A percentile compares a stretch with the other conserved stretches of the same genome.
phyloP scores from a whole-genome alignment of 495 filamentous ascomycete species.

The Lasiosphaeriaceae sp. region DNA sequence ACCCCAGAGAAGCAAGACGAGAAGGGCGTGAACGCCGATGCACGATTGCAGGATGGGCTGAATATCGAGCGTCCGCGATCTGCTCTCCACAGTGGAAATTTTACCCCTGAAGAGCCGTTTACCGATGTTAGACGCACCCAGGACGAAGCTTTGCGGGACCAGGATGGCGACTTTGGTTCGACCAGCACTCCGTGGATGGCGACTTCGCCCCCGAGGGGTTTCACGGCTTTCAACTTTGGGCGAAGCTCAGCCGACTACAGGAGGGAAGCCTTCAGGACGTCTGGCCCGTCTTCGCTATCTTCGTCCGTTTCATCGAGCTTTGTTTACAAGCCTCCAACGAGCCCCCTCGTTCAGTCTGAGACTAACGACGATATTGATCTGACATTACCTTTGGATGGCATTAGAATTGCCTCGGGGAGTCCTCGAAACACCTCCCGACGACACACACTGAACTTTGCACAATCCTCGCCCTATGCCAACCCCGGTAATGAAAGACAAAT shows the following conservation, averaged over 20 bases:
- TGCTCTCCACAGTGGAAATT: conserved; percentile 85
- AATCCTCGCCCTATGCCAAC: conserved; percentile 26
- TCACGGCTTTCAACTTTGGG: conserved; percentile 36
- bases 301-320: conserved; percentile 80
- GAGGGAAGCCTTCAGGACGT: conserved; percentile 27
- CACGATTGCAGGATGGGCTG: conserved; percentile 38
- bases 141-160: neutral
- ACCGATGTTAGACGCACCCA: neutral
- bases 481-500: conserved; percentile 30
- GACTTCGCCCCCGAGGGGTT: conserved; percentile 46
- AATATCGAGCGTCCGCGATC: conserved; percentile 82
- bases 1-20: conserved; percentile 37
- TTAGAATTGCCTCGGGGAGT: conserved; percentile 32
- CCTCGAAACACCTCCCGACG: conserved; percentile 29
- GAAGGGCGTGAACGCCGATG: conserved; percentile 17
- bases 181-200: conserved; percentile 31
- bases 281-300: conserved; percentile 60
- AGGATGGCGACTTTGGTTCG: conserved; percentile 5
- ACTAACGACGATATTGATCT: conserved; percentile 82
- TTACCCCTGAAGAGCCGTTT: conserved; percentile 56
- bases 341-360: conserved; percentile 84
- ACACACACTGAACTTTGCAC: conserved; percentile 36
- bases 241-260: conserved; percentile 16
- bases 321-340: conserved; percentile 82
- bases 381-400: conserved; percentile 43